These are phyloP conservation scores for Ananas comosus DNA, from an alignment of 176 grass and related monocot genomes.

Conservation along the genomic window DNA sequence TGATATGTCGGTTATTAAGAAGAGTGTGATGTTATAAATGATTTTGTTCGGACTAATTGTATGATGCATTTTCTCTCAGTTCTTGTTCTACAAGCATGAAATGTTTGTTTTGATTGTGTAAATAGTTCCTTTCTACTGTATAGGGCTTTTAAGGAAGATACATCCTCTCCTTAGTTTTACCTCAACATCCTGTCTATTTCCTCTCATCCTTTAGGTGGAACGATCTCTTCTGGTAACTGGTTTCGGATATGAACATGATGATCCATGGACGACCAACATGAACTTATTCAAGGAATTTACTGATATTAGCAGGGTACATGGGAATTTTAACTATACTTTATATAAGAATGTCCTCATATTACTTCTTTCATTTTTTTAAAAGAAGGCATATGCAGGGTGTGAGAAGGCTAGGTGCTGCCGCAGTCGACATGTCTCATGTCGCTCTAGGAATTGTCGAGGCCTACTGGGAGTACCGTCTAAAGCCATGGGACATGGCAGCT, in stretches of 20 bases:
- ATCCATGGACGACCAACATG: slow-evolving; percentile 89
- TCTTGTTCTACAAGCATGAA: too few relatives aligned
- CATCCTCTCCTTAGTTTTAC: slow-evolving; percentile 5
- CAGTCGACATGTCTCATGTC: slow-evolving; percentile 93
- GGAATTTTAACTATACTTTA: slow-evolving; percentile 8
- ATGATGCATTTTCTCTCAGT: too few relatives aligned
- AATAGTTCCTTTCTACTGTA: background rate
- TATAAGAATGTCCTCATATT: background rate
- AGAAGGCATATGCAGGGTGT: slow-evolving; percentile 45
- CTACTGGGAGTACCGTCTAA: slow-evolving; percentile 95
- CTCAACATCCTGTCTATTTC: slow-evolving; percentile 7
- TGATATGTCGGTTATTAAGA: too few relatives aligned
- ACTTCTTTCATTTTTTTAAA: background rate
- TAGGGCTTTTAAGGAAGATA: background rate
- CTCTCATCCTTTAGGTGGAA: slow-evolving; percentile 58
- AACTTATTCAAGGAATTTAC: slow-evolving; percentile 97
- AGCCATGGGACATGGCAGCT: slow-evolving; percentile 98
- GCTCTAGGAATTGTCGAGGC: slow-evolving; percentile 80
- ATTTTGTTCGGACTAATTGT: background rate
- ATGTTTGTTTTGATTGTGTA: too few relatives aligned
- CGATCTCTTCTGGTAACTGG: slow-evolving; percentile 96
- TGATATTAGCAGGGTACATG: slow-evolving; percentile 80
- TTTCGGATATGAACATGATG: slow-evolving; percentile 97
- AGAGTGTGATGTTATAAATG: background rate
- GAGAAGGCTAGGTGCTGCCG: slow-evolving; percentile 82